Percentiles rank a stretch among this genome's conserved stretches.
Evolutionary conservation across 1,284 basidiomycete species (phyloP).

Genomic region (Puccinia triticina): DNA sequence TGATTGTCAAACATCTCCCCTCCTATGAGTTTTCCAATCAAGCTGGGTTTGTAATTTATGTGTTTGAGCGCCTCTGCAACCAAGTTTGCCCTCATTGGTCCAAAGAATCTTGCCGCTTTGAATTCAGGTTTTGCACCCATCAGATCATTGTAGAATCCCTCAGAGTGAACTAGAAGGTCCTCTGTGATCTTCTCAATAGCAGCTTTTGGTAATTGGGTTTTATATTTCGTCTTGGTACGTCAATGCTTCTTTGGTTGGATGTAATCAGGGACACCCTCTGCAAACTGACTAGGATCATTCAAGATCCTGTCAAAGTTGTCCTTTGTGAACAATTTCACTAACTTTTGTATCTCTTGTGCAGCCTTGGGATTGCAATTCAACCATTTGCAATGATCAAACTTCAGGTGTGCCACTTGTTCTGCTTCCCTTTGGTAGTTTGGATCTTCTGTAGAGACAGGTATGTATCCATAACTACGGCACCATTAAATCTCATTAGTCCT

Average conservation of each 20-base stretch:
- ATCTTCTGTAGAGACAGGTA: too few relatives aligned
- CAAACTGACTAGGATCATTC: neutral
- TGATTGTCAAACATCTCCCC: neutral
- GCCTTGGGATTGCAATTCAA: too few relatives aligned
- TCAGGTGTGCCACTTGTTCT: neutral
- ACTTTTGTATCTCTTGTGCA: neutral
- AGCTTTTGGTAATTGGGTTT: neutral
- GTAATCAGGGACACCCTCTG: neutral
- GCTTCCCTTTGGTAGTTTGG: neutral
- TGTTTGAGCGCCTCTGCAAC: neutral
- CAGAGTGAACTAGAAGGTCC: neutral
- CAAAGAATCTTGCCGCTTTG: neutral
- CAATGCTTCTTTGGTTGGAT: neutral
- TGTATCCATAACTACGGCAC: neutral
- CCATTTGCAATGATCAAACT: neutral
- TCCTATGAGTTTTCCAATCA: conserved; percentile 8
- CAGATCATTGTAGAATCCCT: neutral
- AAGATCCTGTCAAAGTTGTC: neutral
- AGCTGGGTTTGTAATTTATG: neutral
- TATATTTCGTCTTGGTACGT: neutral
- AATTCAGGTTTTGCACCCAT: neutral
- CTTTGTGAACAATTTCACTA: neutral
- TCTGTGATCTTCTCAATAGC: neutral
- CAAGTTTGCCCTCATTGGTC: neutral
- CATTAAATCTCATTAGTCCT: neutral